These are phyloP conservation scores for Ophiostoma populinum DNA, from an alignment of 2,329 filamentous ascomycete species.

Conservation along the genomic window DNA sequence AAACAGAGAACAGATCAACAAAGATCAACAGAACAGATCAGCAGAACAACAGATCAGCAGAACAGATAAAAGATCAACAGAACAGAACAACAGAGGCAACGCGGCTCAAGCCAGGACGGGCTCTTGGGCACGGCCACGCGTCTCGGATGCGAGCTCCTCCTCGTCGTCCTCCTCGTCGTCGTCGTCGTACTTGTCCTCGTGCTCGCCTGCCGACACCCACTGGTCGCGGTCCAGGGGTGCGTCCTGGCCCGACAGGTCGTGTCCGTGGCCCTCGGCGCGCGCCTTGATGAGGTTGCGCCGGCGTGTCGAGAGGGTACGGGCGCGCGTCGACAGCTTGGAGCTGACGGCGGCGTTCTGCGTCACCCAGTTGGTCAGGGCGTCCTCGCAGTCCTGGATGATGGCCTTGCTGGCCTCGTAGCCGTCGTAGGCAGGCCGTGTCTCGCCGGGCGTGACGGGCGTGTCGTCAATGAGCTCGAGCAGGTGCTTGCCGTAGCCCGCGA, in stretches of 20 bases:
- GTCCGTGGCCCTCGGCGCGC: constrained; percentile 55
- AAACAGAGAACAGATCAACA: too few species aligned
- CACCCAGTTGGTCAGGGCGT: constrained; percentile 94
- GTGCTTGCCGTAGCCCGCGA: constrained; percentile 95
- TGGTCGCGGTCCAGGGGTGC: constrained; percentile 58
- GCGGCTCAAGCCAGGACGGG: constrained; percentile 25
- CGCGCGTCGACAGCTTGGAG: constrained; percentile 71
- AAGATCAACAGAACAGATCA: too few species aligned
- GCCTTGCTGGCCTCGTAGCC: constrained; percentile 97
- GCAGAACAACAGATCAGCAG: too few species aligned
- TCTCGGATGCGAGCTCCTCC: constrained; percentile 29
- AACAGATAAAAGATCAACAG: neutral
- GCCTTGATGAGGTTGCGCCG: constrained; percentile 55
- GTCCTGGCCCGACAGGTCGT: constrained; percentile 74
- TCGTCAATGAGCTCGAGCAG: constrained; percentile 94
- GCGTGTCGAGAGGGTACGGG: constrained; percentile 74
- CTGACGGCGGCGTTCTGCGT: constrained; percentile 74
- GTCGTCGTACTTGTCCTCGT: constrained; percentile 45
- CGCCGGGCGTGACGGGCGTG: constrained; percentile 88
- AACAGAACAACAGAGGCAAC: neutral
- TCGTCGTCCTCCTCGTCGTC: constrained; percentile 46
- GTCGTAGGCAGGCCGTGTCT: constrained; percentile 90
- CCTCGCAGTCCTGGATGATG: constrained; percentile 98
- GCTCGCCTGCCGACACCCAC: constrained; percentile 61
- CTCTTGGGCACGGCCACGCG: constrained; percentile 37